Percentiles rank a stretch among this genome's conserved stretches.
Conservation (phyloP, 805 yeast genomes). For the Kodamaea nitidulidarum region DNA sequence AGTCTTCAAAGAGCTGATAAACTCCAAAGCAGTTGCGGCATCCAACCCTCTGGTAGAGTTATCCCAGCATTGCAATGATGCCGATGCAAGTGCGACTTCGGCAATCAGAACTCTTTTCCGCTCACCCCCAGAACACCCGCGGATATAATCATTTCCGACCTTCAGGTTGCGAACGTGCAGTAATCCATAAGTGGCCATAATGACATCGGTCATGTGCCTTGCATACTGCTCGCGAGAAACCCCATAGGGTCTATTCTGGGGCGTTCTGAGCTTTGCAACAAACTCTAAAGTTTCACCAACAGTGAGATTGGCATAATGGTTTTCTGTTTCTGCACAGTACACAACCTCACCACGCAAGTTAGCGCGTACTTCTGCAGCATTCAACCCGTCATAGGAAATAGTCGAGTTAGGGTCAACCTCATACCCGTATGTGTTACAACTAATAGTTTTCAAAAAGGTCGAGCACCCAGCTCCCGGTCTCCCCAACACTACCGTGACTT, state of each 20-base stretch:
- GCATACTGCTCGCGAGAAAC: constrained; percentile 39
- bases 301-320: constrained; percentile 63
- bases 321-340: constrained; percentile 65
- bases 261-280: constrained; percentile 60
- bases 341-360: constrained; percentile 67
- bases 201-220: constrained; percentile 39
- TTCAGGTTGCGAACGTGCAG: constrained; percentile 54
- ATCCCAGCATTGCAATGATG: constrained; percentile 45
- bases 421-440: constrained; percentile 63
- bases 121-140: constrained; percentile 30
- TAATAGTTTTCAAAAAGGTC: constrained; percentile 59
- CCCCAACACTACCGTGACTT: constrained; percentile 67
- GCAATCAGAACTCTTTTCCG: constrained; percentile 28
- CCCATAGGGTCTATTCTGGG: constrained; percentile 57
- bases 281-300: constrained; percentile 64
- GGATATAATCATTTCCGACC: constrained; percentile 57
- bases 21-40: constrained; percentile 27
- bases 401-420: constrained; percentile 42
- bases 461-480: constrained; percentile 84
- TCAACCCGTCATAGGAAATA: constrained; percentile 53
- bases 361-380: constrained; percentile 45
- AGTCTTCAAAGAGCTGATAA: constrained; percentile 24
- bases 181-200: constrained; percentile 45
- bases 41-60: constrained; percentile 29
- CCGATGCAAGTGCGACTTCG: constrained; percentile 22